Conservation (phyloP, 768 basidiomycete species). For the Pleurotus giganteus region DNA sequence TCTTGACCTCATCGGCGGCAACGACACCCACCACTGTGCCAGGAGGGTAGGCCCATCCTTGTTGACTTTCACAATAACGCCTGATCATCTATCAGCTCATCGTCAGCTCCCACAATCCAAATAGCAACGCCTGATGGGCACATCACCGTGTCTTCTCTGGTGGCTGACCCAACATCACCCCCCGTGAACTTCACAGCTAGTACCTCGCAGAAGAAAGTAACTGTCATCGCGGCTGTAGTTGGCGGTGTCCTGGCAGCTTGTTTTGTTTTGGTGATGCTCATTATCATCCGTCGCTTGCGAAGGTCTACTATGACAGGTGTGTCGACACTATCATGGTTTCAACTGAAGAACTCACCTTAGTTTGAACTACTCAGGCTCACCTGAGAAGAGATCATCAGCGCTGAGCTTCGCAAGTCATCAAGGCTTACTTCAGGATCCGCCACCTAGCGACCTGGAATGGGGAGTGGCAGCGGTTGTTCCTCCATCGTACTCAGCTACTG, state of each 20-base stretch:
- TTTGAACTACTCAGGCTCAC: neutral
- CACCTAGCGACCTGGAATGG: neutral
- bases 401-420: neutral
- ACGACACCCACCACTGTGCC: too few relatives aligned
- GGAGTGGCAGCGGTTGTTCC: neutral
- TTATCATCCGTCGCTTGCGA: neutral
- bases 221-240: conserved; percentile 5
- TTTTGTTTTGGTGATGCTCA: neutral
- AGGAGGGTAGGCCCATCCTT: too few relatives aligned
- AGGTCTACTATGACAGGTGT: neutral
- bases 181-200: neutral
- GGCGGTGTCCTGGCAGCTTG: neutral
- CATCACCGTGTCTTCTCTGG: neutral
- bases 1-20: too few relatives aligned
- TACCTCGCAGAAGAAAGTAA: neutral
- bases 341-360: neutral
- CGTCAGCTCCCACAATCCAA: too few relatives aligned
- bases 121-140: too few relatives aligned
- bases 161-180: neutral
- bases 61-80: too few relatives aligned
- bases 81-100: too few relatives aligned
- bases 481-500: neutral
- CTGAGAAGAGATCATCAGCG: conserved; percentile 6
- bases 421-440: neutral
- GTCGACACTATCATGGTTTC: neutral